A percentile compares a stretch with the other conserved stretches of the same genome.
These are phyloP conservation scores for Metarhizium brunneum DNA, from an alignment of 2,329 filamentous ascomycete genomes.

Conservation along the genomic window DNA sequence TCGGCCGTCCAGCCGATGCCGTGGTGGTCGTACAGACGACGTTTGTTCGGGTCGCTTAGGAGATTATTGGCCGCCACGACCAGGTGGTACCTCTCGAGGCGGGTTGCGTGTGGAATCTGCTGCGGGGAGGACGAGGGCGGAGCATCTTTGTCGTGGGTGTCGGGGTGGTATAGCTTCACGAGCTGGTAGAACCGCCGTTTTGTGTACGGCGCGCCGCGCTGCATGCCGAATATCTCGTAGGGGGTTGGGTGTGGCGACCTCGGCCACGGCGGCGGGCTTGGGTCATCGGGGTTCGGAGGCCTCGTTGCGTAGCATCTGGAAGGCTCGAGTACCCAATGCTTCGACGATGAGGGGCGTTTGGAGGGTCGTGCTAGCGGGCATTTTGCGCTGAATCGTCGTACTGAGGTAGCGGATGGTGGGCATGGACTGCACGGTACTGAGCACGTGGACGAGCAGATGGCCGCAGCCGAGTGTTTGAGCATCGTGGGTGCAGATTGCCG, in stretches of 20 bases:
- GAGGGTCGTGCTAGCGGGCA: neutral
- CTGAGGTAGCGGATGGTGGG: neutral
- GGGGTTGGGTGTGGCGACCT: slow-evolving; percentile 55
- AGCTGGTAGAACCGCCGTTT: slow-evolving; percentile 83
- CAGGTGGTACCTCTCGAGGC: slow-evolving; percentile 83
- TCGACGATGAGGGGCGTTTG: neutral
- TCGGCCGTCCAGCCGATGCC: slow-evolving; percentile 67
- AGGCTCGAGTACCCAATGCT: neutral
- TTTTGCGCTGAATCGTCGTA: neutral
- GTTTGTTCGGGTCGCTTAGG: slow-evolving; percentile 70
- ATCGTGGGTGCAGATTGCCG: neutral
- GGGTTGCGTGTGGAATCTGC: slow-evolving; percentile 42
- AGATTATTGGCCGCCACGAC: slow-evolving; percentile 83
- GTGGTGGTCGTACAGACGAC: slow-evolving; percentile 71
- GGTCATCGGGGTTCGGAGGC: neutral
- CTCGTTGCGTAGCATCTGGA: slow-evolving; percentile 3
- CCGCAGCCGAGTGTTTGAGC: neutral
- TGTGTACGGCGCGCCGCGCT: slow-evolving; percentile 58
- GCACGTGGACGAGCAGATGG: slow-evolving; percentile 1
- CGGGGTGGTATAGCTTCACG: slow-evolving; percentile 93
- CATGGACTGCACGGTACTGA: neutral
- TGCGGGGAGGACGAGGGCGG: neutral
- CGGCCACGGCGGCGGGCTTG: slow-evolving; percentile 33
- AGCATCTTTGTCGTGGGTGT: slow-evolving; percentile 39
- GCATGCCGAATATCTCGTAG: slow-evolving; percentile 72